These are phyloP conservation scores for Mycena sanguinolenta DNA, from an alignment of 768 basidiomycete species.

Conservation along the genomic window DNA sequence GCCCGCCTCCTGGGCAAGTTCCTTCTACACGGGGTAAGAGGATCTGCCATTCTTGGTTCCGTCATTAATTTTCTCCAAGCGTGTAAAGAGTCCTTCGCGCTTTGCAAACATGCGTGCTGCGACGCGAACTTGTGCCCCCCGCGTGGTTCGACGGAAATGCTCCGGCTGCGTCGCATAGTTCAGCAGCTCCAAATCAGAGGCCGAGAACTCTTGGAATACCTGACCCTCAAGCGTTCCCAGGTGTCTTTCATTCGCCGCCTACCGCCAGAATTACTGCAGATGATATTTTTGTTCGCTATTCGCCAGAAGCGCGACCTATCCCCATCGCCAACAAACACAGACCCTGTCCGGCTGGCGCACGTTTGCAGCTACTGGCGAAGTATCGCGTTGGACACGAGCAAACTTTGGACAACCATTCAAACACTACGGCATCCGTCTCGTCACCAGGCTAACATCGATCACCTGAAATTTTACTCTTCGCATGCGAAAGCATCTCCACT, in stretches of 20 bases:
- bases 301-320: not conserved
- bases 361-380: slow-evolving; percentile 32
- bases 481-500: slow-evolving; percentile 15
- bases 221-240: slow-evolving; percentile 7
- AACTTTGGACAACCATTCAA: slow-evolving; percentile 22
- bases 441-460: not conserved
- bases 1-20: slow-evolving; percentile 20
- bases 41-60: not conserved
- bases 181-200: slow-evolving; percentile 5
- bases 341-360: slow-evolving; percentile 13
- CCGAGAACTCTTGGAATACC: slow-evolving; percentile 7
- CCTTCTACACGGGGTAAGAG: not conserved
- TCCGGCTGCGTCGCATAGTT: slow-evolving; percentile 21
- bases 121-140: not conserved
- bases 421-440: not conserved
- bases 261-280: slow-evolving; percentile 24
- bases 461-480: slow-evolving; percentile 10
- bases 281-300: slow-evolving; percentile 23
- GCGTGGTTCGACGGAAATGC: slow-evolving; percentile 27
- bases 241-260: slow-evolving; percentile 30
- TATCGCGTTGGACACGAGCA: slow-evolving; percentile 7
- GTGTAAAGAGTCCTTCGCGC: not conserved
- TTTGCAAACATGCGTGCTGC: slow-evolving; percentile 28
- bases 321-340: not conserved
- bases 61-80: not conserved